phyloP scores from a whole-genome alignment of 768 basidiomycete species.

The Mycena rosella region DNA sequence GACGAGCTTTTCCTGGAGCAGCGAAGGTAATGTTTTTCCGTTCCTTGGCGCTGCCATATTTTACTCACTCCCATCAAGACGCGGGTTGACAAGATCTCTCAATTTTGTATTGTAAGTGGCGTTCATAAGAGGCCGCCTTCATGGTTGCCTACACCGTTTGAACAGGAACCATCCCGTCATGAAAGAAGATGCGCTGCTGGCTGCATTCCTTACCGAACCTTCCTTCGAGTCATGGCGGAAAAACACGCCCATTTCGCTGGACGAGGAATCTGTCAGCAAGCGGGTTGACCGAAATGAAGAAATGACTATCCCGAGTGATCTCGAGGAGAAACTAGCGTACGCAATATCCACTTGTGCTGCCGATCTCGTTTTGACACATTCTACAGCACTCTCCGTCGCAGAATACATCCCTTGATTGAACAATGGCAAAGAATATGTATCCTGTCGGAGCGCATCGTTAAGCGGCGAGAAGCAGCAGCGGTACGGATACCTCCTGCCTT shows the following conservation, averaged over 20 bases:
- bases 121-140: neutral
- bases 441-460: constrained; percentile 88
- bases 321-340: constrained; percentile 90
- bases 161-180: constrained; percentile 91
- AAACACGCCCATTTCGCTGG: constrained; percentile 77
- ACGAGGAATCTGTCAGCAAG: constrained; percentile 89
- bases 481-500: constrained; percentile 80
- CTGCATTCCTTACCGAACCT: constrained; percentile 84
- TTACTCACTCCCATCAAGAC: constrained; percentile 56
- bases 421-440: constrained; percentile 94
- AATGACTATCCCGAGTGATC: constrained; percentile 92
- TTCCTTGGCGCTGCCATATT: neutral
- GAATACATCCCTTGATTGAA: constrained; percentile 83
- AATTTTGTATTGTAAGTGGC: constrained; percentile 78
- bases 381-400: constrained; percentile 78
- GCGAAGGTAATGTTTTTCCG: constrained; percentile 65
- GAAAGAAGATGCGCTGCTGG: constrained; percentile 86
- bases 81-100: constrained; percentile 84
- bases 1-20: constrained; percentile 95
- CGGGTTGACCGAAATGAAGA: constrained; percentile 87
- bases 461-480: constrained; percentile 92
- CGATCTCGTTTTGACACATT: constrained; percentile 18
- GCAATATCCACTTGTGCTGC: constrained; percentile 35
- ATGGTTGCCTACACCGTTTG: constrained; percentile 6
- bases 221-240: constrained; percentile 93